Evolutionary conservation across 108 stramenopile genomes (phyloP), one percentile per base, ranked within the genome.

Genomic region (Skeletonema grethae): DNA sequence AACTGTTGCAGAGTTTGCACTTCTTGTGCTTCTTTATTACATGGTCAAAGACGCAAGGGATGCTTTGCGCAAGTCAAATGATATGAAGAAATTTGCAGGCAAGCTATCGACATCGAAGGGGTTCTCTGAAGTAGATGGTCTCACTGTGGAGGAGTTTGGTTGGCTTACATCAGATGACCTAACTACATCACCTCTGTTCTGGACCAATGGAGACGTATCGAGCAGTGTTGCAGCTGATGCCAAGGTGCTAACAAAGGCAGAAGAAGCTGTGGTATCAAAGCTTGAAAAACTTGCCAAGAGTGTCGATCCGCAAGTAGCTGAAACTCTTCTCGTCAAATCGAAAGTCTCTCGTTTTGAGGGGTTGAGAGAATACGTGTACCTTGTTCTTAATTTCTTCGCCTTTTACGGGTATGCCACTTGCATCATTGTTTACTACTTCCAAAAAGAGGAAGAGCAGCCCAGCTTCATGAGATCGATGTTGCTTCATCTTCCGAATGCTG

Each of bases 341-440:
- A 67, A 67, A 18, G 36, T 82, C 18, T 65, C 67, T 22, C 35
- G 69, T 15, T 75, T 75, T 55, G 88, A 92, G 65, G 92, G 90
- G 35, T 88, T 88, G 66, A 81, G 91, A 18, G 90, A 90, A 65
- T 92, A 88, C 61, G 9, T 91, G 16, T 96, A 91, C 65, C 82
- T 94, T 31, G 58, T 94, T 7, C 68, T 94, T 63, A 96, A 96
- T 64, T 90, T 87, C 62, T 67, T 89, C 61, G 95, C 95, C 16
- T 94, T 96, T 70, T 94, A 94, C 63, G 93, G 95, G 20, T 87
- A 87, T 61, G 67, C 88, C 63, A 45, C 87, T 22, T 83, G 91
- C 69, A 87, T 83, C 43, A 62, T 90, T 43, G 63, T 87, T 39
- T 79, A 75, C 22, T 94, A 87, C 63, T 88, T 85, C 55, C 87